Evolutionary conservation across 1,139 yeast genomes (phyloP).

Genomic region (Zhuliangozyma parablackwelliae): DNA sequence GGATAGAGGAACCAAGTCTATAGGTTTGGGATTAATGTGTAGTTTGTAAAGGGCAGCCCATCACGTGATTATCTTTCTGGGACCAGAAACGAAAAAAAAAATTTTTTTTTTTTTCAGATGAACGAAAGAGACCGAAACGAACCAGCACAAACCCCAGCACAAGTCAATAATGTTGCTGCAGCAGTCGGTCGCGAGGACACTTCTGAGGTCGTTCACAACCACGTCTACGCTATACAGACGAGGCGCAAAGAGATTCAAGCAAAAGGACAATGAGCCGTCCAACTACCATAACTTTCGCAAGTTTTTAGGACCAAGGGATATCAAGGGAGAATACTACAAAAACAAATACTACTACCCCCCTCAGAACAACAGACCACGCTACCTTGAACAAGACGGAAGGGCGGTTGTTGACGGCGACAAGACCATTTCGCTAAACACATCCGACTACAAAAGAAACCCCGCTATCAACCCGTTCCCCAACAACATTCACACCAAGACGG

Average conservation of each 20-base stretch:
- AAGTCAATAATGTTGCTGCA: no score
- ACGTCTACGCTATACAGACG: not conserved
- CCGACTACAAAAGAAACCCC: conserved; percentile 22
- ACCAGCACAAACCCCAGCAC: no score
- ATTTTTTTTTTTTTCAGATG: no score
- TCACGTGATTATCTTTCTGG: no score
- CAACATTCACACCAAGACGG: conserved; percentile 68
- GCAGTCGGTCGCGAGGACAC: no score
- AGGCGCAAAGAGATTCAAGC: not conserved
- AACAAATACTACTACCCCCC: conserved; percentile 77
- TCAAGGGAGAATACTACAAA: conserved; percentile 74
- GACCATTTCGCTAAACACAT: conserved; percentile 1
- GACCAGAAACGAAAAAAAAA: no score
- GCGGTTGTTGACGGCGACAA: conserved; percentile 21
- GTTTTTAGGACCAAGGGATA: conserved; percentile 79
- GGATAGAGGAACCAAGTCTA: no score
- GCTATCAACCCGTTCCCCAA: conserved; percentile 73
- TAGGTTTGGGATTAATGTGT: no score
- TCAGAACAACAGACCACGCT: conserved; percentile 69
- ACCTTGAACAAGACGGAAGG: conserved; percentile 58
- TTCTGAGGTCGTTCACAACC: not conserved
- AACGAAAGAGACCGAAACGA: no score
- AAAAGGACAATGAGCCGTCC: no score
- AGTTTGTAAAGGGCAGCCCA: no score
- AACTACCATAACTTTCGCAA: conserved; percentile 11